Base-by-base conservation (phyloP, 345 rosid species). In the Microcos paniculata region DNA sequence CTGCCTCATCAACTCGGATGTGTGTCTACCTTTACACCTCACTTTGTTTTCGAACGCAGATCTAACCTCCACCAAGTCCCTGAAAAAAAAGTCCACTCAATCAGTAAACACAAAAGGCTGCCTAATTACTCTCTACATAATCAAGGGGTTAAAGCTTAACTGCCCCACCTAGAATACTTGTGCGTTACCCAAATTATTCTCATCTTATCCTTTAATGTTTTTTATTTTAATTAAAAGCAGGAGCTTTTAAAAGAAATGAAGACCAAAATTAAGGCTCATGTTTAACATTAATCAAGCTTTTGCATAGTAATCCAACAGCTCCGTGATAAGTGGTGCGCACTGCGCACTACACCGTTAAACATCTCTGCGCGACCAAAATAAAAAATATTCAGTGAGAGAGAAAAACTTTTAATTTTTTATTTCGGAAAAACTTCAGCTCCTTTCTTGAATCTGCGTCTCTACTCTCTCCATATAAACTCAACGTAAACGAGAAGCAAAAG, bases 261-360 rank as follows among this genome's bases (percentile, higher is more conserved):
- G 7, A 19, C 6, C 1, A 4, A 43, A 51, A 42, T 51, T 18
- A n/a, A n/a, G n/a, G n/a, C n/a, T n/a, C n/a, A 35, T 35, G 40
- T 35, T 35, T 35, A 35, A 35, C 6, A 7, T 35, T 35, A 3
- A 35, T 35, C 40, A 35, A 35, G 40, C 6, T 35, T 35, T 52
- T 52, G 58, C 21, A 23, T 11, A n/a, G n/a, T n/a, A 58, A 58
- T 58, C 38, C 62, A 35, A 67, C 70, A 1, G 8, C 59, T 73
- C 57, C 71, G 35, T 35, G 61, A 63, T 73, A 64, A 18, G n/a
- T 16, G 73, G 77, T 70, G 77, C 81, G 77, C 79, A 64, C 71
- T 70, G 77, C 81, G 77, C 79, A 64, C 71, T 30, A 75, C 86
- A 64, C 86, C 82, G 78, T 72, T 77, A 74, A 65, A 77, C 71